phyloP scores from a whole-genome alignment of 176 grass and related monocot genomes.

The Carex pumila region DNA sequence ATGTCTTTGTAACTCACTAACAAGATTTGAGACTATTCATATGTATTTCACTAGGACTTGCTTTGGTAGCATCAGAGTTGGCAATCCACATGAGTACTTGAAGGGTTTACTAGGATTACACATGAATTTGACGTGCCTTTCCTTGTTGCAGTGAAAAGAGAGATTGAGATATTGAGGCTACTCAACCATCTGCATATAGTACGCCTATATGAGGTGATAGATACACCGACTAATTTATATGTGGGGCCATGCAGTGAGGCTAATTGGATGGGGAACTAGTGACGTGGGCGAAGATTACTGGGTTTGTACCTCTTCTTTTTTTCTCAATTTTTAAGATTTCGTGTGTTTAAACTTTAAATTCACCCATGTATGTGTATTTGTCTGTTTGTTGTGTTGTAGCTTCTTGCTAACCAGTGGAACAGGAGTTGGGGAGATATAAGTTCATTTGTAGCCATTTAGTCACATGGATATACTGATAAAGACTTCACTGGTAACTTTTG shows the following conservation, averaged over 20 bases:
- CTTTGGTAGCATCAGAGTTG: not conserved
- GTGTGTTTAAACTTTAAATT: too few relatives aligned
- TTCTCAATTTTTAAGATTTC: too few relatives aligned
- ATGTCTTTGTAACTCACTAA: not conserved
- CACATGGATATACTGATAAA: too few relatives aligned
- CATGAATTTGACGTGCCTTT: not conserved
- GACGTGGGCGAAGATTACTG: too few relatives aligned
- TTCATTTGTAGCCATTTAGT: too few relatives aligned
- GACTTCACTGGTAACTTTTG: too few relatives aligned
- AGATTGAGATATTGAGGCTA: constrained; percentile 70
- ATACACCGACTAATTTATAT: constrained; percentile 58
- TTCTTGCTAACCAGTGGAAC: too few relatives aligned
- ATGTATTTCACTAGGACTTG: not conserved
- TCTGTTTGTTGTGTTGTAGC: too few relatives aligned
- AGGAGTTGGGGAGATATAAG: too few relatives aligned
- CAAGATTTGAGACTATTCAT: not conserved
- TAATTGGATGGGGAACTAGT: too few relatives aligned
- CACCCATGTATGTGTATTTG: too few relatives aligned
- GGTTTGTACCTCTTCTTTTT: too few relatives aligned
- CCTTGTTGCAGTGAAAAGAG: constrained; percentile 45
- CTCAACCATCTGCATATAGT: constrained; percentile 77
- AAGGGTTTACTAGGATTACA: not conserved
- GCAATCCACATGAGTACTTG: not conserved
- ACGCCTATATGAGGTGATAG: constrained; percentile 75
- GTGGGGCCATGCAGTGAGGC: not conserved